These are phyloP conservation scores for Aureobasidium sp. DNA, from an alignment of 2,329 filamentous ascomycete species.

Conservation along the genomic window DNA sequence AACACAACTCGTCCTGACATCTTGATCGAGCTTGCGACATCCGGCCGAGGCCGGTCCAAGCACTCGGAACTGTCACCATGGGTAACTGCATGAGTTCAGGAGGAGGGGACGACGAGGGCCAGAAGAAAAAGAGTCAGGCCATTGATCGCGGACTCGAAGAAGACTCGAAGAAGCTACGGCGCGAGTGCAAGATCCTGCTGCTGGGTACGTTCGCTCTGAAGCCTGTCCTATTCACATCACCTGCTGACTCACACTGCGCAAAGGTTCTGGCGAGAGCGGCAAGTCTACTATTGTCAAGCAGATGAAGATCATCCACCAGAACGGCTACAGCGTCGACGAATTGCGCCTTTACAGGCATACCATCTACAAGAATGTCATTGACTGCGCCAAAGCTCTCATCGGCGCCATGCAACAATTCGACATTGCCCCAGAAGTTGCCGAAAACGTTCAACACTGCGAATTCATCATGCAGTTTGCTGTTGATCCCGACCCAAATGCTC, in stretches of 20 bases:
- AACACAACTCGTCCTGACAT: not conserved
- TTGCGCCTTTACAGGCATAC: slow-evolving; percentile 89
- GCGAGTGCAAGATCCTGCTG: slow-evolving; percentile 98
- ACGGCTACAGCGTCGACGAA: slow-evolving; percentile 92
- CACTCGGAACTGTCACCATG: slow-evolving; percentile 46
- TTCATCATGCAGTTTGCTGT: slow-evolving; percentile 83
- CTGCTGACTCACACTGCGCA: slow-evolving; percentile 13
- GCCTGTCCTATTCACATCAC: not conserved
- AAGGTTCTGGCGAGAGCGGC: slow-evolving; percentile 94
- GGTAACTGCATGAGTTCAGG: slow-evolving; percentile 89
- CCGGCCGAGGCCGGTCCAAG: slow-evolving; percentile 11
- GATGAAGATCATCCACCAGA: slow-evolving; percentile 99
- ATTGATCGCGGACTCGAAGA: slow-evolving; percentile 93
- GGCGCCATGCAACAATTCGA: slow-evolving; percentile 86
- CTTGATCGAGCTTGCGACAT: slow-evolving; percentile 12
- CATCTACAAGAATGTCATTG: slow-evolving; percentile 95
- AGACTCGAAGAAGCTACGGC: slow-evolving; percentile 81
- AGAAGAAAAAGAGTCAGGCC: slow-evolving; percentile 92
- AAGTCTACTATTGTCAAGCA: slow-evolving; percentile 99
- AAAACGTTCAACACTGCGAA: slow-evolving; percentile 64
- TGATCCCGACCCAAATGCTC: slow-evolving; percentile 79
- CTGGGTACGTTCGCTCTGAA: slow-evolving; percentile 56
- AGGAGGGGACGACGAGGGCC: slow-evolving; percentile 75
- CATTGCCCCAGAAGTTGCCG: slow-evolving; percentile 64
- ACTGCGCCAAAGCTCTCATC: slow-evolving; percentile 91